phyloP scores from a whole-genome alignment of 1,284 basidiomycete genomes.

The Marasmius fiardii region DNA sequence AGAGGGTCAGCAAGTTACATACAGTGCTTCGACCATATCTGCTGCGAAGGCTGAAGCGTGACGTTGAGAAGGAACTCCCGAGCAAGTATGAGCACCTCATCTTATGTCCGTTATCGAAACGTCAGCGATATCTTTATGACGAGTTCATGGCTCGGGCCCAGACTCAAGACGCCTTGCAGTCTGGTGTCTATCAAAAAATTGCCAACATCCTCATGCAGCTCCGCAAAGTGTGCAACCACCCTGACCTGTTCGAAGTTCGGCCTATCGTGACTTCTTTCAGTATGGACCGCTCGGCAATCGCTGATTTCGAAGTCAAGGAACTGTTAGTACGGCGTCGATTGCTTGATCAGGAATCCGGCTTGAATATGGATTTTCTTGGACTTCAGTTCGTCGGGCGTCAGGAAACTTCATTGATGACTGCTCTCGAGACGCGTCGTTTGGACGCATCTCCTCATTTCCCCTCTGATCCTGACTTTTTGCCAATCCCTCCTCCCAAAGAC shows the following conservation, averaged over 20 bases:
- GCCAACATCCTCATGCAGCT: constrained; percentile 98
- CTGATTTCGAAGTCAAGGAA: constrained; percentile 88
- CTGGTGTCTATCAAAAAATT: constrained; percentile 87
- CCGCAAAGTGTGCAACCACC: constrained; percentile 94
- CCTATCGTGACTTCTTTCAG: constrained; percentile 93
- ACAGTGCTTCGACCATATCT: constrained; percentile 92
- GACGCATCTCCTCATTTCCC: constrained; percentile 75
- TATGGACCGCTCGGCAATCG: constrained; percentile 77
- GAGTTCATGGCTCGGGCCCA: constrained; percentile 96
- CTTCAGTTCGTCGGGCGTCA: constrained; percentile 60
- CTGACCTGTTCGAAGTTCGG: constrained; percentile 93
- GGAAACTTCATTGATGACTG: constrained; percentile 49
- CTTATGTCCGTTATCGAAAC: constrained; percentile 88
- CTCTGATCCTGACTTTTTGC: constrained; percentile 50
- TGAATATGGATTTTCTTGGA: constrained; percentile 68
- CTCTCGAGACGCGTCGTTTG: constrained; percentile 51
- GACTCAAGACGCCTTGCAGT: constrained; percentile 83
- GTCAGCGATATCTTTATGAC: constrained; percentile 96
- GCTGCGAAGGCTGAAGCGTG: constrained; percentile 89
- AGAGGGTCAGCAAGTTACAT: constrained; percentile 88
- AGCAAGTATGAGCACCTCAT: constrained; percentile 95
- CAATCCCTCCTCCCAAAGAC: constrained; percentile 66
- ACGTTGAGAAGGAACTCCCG: constrained; percentile 95
- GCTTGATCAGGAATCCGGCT: constrained; percentile 42
- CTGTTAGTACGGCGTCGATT: constrained; percentile 77